phyloP scores from a whole-genome alignment of 257 asterid genomes.

The Eucommia ulmoides region DNA sequence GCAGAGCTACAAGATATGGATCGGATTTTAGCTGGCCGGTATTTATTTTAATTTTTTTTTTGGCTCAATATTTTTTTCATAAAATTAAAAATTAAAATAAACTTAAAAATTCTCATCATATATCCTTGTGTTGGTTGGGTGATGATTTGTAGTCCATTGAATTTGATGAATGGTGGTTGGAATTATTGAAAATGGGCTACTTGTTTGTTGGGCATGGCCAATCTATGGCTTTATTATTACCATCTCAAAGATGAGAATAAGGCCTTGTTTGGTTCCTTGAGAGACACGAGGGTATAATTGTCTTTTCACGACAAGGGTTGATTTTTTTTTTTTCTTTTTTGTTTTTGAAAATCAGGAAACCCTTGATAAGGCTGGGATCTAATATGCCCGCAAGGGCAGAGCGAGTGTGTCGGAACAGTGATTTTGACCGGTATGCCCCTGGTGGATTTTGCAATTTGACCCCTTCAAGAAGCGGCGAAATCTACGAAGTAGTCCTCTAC shows the following conservation, averaged over 20 bases:
- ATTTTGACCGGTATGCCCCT: conserved; percentile 28
- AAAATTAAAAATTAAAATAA: no score
- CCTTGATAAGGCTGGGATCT: conserved; percentile 43
- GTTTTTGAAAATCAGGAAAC: conserved; percentile 59
- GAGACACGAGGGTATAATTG: no score
- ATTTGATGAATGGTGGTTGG: neutral
- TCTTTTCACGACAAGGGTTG: no score
- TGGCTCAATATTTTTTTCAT: neutral
- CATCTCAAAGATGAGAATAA: no score
- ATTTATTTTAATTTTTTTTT: neutral
- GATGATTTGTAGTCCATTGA: conserved; percentile 2
- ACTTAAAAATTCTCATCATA: neutral
- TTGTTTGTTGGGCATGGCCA: neutral
- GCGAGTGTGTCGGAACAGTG: conserved; percentile 35
- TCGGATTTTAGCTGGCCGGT: conserved; percentile 75
- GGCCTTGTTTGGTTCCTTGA: no score
- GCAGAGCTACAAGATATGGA: conserved; percentile 96
- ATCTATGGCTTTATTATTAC: neutral
- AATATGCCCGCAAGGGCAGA: conserved; percentile 71
- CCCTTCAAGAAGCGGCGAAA: conserved; percentile 35
- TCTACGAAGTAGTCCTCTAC: conserved; percentile 56
- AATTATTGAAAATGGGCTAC: neutral
- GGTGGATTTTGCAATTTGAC: conserved; percentile 25
- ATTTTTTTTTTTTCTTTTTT: no score
- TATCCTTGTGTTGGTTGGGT: neutral